These are phyloP conservation scores for Dysphania ambrosioides DNA, from an alignment of 148 eudicot species.

Conservation along the genomic window DNA sequence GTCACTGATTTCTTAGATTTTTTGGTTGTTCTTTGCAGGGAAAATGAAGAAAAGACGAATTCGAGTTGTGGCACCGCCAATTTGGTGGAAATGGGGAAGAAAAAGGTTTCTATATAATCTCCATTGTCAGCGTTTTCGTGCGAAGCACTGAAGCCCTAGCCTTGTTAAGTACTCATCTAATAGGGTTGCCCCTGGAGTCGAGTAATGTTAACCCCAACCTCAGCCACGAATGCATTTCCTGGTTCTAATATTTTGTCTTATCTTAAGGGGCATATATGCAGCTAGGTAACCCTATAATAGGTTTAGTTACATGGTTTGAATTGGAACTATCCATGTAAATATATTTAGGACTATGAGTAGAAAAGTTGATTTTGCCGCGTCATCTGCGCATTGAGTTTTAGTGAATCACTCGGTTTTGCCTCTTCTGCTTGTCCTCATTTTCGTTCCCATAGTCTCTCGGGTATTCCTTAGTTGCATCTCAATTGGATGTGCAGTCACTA, in stretches of 20 bases:
- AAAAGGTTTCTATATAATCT: slow-evolving; percentile 54
- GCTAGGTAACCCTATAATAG: slow-evolving; percentile 10
- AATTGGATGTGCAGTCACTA: too few species aligned
- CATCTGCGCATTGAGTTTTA: not conserved
- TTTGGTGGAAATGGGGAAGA: slow-evolving; percentile 69
- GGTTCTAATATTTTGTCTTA: not conserved
- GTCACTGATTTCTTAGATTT: not conserved
- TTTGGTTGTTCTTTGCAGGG: slow-evolving; percentile 37
- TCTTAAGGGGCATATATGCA: not conserved
- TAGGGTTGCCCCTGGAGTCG: too few species aligned
- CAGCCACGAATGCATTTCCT: not conserved
- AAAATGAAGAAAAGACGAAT: slow-evolving; percentile 37
- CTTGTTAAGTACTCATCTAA: not conserved
- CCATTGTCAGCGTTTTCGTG: slow-evolving; percentile 29
- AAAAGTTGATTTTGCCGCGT: not conserved
- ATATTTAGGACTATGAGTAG: slow-evolving; percentile 8
- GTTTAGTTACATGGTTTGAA: slow-evolving; percentile 11
- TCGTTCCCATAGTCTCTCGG: too few species aligned
- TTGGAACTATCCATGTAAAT: slow-evolving; percentile 20
- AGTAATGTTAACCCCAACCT: slow-evolving; percentile 12
- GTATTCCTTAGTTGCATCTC: too few species aligned
- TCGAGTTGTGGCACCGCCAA: slow-evolving; percentile 34
- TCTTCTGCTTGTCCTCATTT: not conserved
- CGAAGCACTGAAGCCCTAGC: slow-evolving; percentile 26
- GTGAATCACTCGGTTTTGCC: not conserved